Evolutionary conservation across 176 grass and related monocot species (phyloP).

Genomic region (Aegilops longissima): DNA sequence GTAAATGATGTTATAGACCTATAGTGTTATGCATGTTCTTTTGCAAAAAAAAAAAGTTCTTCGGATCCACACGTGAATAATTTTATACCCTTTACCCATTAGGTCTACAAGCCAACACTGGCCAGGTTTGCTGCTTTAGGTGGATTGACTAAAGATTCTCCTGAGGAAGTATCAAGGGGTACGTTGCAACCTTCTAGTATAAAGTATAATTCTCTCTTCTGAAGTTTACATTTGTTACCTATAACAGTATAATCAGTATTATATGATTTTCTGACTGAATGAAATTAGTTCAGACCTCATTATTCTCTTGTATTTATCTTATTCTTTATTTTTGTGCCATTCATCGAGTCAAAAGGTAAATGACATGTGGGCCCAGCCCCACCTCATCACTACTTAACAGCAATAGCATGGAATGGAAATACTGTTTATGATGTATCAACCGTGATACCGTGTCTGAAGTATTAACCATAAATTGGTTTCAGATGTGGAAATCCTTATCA

Average conservation of each 20-base stretch:
- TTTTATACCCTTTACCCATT: constrained; percentile 27
- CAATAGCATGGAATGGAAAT: not conserved
- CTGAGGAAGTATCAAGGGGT: constrained; percentile 79
- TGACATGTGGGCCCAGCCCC: not conserved
- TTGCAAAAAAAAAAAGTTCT: constrained; percentile 5
- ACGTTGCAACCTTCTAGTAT: constrained; percentile 16
- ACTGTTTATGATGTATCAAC: not conserved
- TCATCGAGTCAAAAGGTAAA: not conserved
- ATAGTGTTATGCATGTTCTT: not conserved
- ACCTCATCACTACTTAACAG: not conserved
- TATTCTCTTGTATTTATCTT: not conserved
- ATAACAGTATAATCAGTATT: not conserved
- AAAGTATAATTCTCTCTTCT: constrained; percentile 14
- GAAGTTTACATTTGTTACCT: not conserved
- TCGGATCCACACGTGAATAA: not conserved
- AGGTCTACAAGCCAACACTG: constrained; percentile 93
- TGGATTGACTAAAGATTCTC: constrained; percentile 66
- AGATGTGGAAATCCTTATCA: constrained; percentile 88
- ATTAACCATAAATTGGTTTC: constrained; percentile 33
- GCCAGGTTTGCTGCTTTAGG: constrained; percentile 86
- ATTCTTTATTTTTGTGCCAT: not conserved
- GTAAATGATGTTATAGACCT: not conserved
- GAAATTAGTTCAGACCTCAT: not conserved
- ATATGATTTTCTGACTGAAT: constrained; percentile 3
- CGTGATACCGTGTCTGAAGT: not conserved